Evolutionary conservation across 169 alveolate species (phyloP).

Genomic region (Plasmodium sp.): DNA sequence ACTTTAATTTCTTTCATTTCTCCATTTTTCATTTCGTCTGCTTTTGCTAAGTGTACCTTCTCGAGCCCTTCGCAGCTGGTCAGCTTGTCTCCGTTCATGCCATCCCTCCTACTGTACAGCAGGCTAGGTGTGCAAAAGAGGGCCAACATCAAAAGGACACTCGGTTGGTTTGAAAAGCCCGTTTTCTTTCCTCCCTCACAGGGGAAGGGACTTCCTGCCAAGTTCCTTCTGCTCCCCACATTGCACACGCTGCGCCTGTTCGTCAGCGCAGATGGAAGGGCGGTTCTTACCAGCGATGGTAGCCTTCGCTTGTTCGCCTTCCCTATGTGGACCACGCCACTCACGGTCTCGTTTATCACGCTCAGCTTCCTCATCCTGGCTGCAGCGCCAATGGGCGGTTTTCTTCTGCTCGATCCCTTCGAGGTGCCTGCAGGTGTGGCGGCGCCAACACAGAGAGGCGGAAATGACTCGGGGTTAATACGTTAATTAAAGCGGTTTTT

Average conservation of each 20-base stretch:
- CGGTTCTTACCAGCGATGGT: neutral
- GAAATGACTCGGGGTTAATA: neutral
- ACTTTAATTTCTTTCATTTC: slow-evolving; percentile 81
- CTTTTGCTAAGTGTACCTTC: slow-evolving; percentile 65
- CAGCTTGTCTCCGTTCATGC: neutral
- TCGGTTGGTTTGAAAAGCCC: neutral
- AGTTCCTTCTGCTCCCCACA: neutral
- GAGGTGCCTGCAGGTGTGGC: neutral
- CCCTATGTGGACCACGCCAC: neutral
- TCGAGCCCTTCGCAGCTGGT: slow-evolving; percentile 27
- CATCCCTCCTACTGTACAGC: neutral
- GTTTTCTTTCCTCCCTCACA: neutral
- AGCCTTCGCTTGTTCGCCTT: neutral
- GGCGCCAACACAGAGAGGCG: neutral
- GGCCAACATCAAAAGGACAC: neutral
- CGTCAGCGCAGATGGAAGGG: neutral
- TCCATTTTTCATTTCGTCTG: slow-evolving; percentile 80
- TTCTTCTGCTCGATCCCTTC: neutral
- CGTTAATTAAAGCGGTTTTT: neutral
- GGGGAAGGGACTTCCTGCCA: neutral
- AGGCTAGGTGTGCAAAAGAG: slow-evolving; percentile 4
- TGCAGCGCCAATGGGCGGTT: neutral
- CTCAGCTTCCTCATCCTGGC: neutral
- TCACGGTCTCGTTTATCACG: neutral
- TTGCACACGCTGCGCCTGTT: neutral